These are phyloP conservation scores for Syzygium malaccense DNA, from an alignment of 441 rosid species.

Conservation along the genomic window DNA sequence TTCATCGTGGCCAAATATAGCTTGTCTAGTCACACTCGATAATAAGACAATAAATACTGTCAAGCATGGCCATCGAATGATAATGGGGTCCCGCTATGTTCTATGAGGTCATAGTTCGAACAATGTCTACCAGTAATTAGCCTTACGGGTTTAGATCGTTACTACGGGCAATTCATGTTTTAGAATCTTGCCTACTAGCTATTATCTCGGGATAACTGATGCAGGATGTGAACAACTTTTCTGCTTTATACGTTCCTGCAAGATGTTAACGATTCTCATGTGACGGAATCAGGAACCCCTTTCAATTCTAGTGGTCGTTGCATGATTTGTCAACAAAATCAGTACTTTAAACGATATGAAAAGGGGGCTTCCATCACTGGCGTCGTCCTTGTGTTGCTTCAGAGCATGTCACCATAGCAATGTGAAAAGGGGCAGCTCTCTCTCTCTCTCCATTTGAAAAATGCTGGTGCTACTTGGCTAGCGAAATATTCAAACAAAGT, in stretches of 20 bases:
- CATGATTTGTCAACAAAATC: neutral
- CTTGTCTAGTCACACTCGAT: neutral
- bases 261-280: neutral
- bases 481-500: no score
- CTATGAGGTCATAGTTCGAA: neutral
- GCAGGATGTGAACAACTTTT: no score
- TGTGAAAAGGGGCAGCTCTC: no score
- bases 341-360: neutral
- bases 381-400: neutral
- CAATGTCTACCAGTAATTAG: no score
- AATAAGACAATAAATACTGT: neutral
- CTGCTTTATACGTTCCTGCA: no score
- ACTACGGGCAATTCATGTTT: no score
- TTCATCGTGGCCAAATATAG: neutral
- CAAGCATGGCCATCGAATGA: neutral
- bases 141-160: no score
- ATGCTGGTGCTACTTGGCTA: no score
- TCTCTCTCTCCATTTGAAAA: no score
- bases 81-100: neutral
- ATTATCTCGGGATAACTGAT: no score
- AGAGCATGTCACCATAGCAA: no score
- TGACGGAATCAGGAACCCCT: neutral
- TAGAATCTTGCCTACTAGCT: no score
- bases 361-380: neutral
- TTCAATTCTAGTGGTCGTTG: neutral